These are phyloP conservation scores for Sporisorium exsertum DNA, from an alignment of 1,284 basidiomycete genomes.

Conservation along the genomic window DNA sequence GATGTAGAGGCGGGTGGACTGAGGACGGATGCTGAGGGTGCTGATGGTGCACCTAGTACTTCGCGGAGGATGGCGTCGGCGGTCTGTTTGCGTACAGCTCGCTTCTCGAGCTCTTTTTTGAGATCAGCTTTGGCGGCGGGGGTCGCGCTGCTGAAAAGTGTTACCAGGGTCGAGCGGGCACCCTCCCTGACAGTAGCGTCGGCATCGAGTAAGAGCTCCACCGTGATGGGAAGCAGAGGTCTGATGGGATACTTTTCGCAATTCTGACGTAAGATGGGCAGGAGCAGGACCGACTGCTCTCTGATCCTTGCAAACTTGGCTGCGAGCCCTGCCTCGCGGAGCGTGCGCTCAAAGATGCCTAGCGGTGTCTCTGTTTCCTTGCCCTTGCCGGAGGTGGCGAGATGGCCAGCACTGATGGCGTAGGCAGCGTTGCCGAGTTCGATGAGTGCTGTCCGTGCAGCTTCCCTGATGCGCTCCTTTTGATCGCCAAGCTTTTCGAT, in stretches of 20 bases:
- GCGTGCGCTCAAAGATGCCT: constrained; percentile 79
- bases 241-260: constrained; percentile 78
- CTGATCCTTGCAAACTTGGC: constrained; percentile 74
- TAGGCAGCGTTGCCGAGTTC: constrained; percentile 80
- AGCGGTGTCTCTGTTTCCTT: constrained; percentile 82
- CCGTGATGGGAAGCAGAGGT: constrained; percentile 82
- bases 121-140: constrained; percentile 89
- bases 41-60: constrained; percentile 64
- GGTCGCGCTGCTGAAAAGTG: constrained; percentile 83
- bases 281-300: constrained; percentile 70
- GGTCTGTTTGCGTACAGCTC: constrained; percentile 77
- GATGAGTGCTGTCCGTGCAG: constrained; percentile 80
- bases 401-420: constrained; percentile 71
- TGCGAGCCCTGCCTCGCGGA: constrained; percentile 82
- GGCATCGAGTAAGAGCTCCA: constrained; percentile 87
- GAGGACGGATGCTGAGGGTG: constrained; percentile 1
- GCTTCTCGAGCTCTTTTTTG: constrained; percentile 83
- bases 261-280: constrained; percentile 44
- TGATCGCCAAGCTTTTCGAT: constrained; percentile 85
- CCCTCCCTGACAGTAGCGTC: constrained; percentile 89
- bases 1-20: constrained; percentile 16
- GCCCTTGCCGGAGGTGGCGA: constrained; percentile 72
- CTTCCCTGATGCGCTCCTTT: constrained; percentile 78
- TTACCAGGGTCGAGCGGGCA: constrained; percentile 82
- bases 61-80: constrained; percentile 71